Percentiles rank a stretch among this genome's conserved stretches.
phyloP scores from a whole-genome alignment of 345 rosid species.

The Ceriops zippeliana region DNA sequence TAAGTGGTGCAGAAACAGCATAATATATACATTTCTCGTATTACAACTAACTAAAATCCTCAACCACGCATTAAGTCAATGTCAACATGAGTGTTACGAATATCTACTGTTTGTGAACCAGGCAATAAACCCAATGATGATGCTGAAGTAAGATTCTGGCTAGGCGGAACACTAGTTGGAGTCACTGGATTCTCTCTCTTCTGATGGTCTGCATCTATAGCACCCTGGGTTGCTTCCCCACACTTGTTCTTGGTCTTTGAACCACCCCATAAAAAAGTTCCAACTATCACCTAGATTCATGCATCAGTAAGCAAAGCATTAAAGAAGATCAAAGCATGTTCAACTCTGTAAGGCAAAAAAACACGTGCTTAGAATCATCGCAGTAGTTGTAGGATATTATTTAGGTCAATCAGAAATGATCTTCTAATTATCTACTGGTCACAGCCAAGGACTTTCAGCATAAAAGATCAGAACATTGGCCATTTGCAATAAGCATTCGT shows the following conservation, averaged over 20 bases:
- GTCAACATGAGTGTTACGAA: conserved; percentile 63
- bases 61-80: conserved; percentile 92
- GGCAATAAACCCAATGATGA: conserved; percentile 67
- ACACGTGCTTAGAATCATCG: too few relatives aligned
- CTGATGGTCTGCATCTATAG: conserved; percentile 43
- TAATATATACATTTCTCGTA: conserved; percentile 33
- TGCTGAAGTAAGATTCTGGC: conserved; percentile 58
- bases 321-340: background rate
- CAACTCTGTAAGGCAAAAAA: background rate
- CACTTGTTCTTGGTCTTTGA: conserved; percentile 74
- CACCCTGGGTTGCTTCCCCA: conserved; percentile 45
- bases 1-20: conserved; percentile 24
- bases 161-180: conserved; percentile 35
- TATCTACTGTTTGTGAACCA: conserved; percentile 61
- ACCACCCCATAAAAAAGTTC: conserved; percentile 84
- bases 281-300: conserved; percentile 65
- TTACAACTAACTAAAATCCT: conserved; percentile 21
- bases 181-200: conserved; percentile 35
- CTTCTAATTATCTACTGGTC: too few relatives aligned
- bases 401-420: too few relatives aligned
- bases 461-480: too few relatives aligned
- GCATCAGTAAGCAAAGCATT: conserved; percentile 9
- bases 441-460: too few relatives aligned
- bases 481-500: too few relatives aligned
- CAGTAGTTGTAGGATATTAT: too few relatives aligned